Evolutionary conservation across 352 stramenopile species (phyloP), one percentile per base, ranked within the genome.

Genomic region (Pythium myriotylum): DNA sequence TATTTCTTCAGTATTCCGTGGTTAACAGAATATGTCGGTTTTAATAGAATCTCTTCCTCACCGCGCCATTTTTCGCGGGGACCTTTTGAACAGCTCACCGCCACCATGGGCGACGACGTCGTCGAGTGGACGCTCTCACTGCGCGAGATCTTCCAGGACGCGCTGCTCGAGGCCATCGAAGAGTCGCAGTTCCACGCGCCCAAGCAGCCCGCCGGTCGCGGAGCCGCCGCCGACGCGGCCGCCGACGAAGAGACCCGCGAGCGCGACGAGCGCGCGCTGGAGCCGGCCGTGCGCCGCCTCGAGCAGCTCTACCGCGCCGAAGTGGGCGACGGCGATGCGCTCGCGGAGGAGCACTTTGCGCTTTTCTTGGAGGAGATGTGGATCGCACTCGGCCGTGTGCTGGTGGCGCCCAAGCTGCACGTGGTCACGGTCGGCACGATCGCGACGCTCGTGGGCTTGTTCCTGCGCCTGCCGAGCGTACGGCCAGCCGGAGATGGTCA

Each of bases 291-390:
- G 66, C 70, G 77, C 9, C 74, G 81, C 4, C 67, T 90, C 20
- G 57, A 72, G 27, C 45, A 73, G 62, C 64, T 90, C 22, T 88
- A 84, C 47, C 37, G 50, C 6, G 68, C 84, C 7, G 81, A 82
- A n/a, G 76, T 89, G 22, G 62, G 67, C 24, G 71, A 82, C 13
- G 67, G 69, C 6, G 63, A 59, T 4, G 56, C 66, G 9, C 62
- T 84, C 12, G 63, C 73, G 2, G 79, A 90, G 56, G 81, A 89
- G 51, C 65, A 73, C 17, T 88, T 83, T 61, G 50, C 55, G 35
- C 63, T 89, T 24, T 92, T 89, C 46, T 54, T 89, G 29, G 72
- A 89, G 16, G 84, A 88, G 60, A 54, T 84, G 26, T 89, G 83
- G 78, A 52, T 81, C 29, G 77, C 73, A 6, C 58, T 86, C 2